phyloP scores from a whole-genome alignment of 257 asterid species.

The Scutellaria barbata region DNA sequence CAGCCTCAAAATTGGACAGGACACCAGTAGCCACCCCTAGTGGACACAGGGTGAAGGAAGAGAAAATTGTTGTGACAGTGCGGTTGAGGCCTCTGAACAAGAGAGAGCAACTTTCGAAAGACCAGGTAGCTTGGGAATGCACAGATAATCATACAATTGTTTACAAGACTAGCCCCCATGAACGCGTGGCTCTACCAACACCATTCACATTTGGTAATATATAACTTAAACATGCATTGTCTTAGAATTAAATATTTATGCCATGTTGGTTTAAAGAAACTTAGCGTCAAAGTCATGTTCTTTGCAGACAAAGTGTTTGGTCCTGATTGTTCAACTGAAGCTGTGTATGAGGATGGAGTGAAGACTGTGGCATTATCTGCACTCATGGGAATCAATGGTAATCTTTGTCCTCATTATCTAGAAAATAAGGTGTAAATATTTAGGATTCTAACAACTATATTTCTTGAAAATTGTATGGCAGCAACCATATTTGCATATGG shows the following conservation, averaged over 20 bases:
- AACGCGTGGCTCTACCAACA: conserved; percentile 59
- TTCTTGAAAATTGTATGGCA: conserved; percentile 44
- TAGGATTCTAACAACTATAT: conserved; percentile 21
- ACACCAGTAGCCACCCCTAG: conserved; percentile 76
- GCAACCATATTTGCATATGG: conserved; percentile 98
- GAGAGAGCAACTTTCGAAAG: conserved; percentile 79
- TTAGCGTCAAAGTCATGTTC: not conserved
- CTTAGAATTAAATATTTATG: conserved; percentile 8
- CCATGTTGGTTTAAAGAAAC: conserved; percentile 5
- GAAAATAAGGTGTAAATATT: not conserved
- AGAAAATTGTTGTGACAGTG: conserved; percentile 89
- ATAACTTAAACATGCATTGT: not conserved
- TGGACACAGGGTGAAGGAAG: conserved; percentile 68
- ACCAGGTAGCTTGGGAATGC: conserved; percentile 93
- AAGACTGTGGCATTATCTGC: conserved; percentile 93
- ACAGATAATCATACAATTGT: conserved; percentile 72
- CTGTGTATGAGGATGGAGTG: conserved; percentile 88
- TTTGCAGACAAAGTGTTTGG: conserved; percentile 86
- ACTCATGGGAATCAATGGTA: conserved; percentile 96
- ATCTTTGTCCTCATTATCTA: conserved; percentile 12
- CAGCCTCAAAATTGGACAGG: conserved; percentile 75
- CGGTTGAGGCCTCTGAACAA: conserved; percentile 88
- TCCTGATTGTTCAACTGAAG: conserved; percentile 71
- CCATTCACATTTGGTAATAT: conserved; percentile 78
- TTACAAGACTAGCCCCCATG: conserved; percentile 60